phyloP scores from a whole-genome alignment of 116 monocot species.

The Zostera marina region DNA sequence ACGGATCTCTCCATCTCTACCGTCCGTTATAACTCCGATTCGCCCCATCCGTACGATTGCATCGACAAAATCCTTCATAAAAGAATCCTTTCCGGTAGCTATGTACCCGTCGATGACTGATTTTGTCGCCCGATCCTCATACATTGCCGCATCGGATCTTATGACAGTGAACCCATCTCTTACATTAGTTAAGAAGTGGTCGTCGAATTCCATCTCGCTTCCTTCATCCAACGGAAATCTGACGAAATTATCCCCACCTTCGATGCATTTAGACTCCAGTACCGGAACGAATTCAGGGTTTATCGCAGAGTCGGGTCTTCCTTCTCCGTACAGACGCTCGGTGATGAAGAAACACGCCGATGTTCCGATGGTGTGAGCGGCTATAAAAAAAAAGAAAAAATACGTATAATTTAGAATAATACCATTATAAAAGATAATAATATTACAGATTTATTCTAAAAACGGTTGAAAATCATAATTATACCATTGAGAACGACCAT shows the following conservation, averaged over 20 bases:
- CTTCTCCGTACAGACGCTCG: neutral
- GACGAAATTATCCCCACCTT: slow-evolving; percentile 8
- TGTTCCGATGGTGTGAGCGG: slow-evolving; percentile 1
- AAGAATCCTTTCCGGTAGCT: neutral
- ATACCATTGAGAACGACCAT: slow-evolving; percentile 21
- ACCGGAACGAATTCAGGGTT: slow-evolving; percentile 5
- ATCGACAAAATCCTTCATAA: slow-evolving; percentile 11
- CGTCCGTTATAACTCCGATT: too few relatives aligned
- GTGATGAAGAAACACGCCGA: slow-evolving; percentile 1
- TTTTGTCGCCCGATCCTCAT: slow-evolving; percentile 2
- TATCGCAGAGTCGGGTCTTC: neutral
- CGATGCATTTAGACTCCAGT: slow-evolving; percentile 4
- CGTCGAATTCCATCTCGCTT: slow-evolving; percentile 16
- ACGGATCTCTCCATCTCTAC: too few relatives aligned
- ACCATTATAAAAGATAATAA: neutral
- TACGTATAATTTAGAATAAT: neutral
- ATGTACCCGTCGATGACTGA: slow-evolving; percentile 16
- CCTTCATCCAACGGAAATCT: slow-evolving; percentile 14
- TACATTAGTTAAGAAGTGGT: slow-evolving; percentile 7
- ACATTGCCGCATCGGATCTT: slow-evolving; percentile 11
- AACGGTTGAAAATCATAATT: neutral
- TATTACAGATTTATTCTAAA: too few relatives aligned
- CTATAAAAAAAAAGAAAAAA: neutral
- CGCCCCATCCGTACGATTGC: slow-evolving; percentile 4
- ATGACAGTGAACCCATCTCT: slow-evolving; percentile 8